These are phyloP conservation scores for Spergularia bocconei DNA, from an alignment of 148 eudicot genomes.

Conservation along the genomic window DNA sequence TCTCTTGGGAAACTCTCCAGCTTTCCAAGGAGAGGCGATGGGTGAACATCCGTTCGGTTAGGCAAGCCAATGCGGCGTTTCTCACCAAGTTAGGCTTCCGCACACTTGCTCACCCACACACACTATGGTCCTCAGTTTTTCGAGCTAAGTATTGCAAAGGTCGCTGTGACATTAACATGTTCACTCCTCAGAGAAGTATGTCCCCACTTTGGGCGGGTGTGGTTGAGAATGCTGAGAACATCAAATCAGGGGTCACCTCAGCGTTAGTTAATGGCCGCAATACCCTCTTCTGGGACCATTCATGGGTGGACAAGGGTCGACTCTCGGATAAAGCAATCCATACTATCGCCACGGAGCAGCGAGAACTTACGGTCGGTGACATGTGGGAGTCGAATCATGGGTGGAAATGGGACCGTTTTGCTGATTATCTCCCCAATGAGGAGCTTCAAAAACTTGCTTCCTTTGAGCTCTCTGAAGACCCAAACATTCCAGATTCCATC, in stretches of 20 bases:
- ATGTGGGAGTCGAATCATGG: not conserved
- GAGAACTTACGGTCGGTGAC: not conserved
- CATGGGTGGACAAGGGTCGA: not conserved
- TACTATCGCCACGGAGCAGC: not conserved
- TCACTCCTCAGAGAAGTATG: not conserved
- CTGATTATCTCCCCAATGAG: too few species aligned
- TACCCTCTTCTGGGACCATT: not conserved
- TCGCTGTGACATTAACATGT: not conserved
- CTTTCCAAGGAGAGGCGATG: not conserved
- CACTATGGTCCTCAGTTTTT: not conserved
- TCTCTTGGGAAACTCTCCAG: not conserved
- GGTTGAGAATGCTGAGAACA: not conserved
- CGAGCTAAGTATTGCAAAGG: not conserved
- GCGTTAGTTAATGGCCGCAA: not conserved
- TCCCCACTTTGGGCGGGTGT: not conserved
- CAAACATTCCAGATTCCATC: not conserved
- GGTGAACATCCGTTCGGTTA: not conserved
- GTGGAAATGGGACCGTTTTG: not conserved
- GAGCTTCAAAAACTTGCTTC: too few species aligned
- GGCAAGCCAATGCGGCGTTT: not conserved
- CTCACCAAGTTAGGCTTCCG: not conserved
- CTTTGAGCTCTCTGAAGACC: not conserved
- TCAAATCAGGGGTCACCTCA: not conserved
- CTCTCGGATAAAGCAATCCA: too few species aligned
- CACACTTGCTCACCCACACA: not conserved